phyloP scores from a whole-genome alignment of 2,329 filamentous ascomycete species.

The Nakataea oryzae region DNA sequence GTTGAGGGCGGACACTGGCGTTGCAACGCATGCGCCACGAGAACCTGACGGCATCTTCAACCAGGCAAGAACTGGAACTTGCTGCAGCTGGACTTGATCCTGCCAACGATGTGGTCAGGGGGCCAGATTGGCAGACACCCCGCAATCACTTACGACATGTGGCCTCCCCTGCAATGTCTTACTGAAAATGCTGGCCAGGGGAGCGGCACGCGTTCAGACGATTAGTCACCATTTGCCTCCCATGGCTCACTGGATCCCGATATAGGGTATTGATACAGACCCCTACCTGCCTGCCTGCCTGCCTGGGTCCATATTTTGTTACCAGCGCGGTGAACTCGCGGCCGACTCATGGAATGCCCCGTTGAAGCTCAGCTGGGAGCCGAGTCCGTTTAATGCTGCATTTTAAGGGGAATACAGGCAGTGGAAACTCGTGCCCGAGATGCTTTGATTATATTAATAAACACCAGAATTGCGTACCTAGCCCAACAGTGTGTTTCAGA shows the following conservation, averaged over 20 bases:
- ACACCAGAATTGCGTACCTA: background rate
- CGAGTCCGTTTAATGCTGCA: background rate
- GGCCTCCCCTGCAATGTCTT: background rate
- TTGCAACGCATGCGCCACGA: background rate
- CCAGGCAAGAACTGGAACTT: too few relatives aligned
- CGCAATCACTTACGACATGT: background rate
- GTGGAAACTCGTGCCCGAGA: conserved; percentile 17
- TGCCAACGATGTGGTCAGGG: background rate
- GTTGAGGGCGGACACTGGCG: conserved; percentile 9
- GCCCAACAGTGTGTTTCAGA: too few relatives aligned
- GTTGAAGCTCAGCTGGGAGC: background rate
- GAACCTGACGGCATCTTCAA: background rate
- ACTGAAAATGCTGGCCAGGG: background rate
- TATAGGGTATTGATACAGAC: too few relatives aligned
- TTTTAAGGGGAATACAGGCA: conserved; percentile 7
- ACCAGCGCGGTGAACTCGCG: background rate
- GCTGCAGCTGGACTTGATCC: background rate
- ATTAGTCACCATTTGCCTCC: too few relatives aligned
- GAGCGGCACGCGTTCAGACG: background rate
- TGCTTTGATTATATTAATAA: background rate
- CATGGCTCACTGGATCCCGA: too few relatives aligned
- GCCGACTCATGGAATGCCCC: background rate
- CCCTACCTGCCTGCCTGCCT: background rate
- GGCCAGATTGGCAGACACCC: background rate
- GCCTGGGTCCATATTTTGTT: background rate